Percentiles rank a stretch among this genome's conserved stretches.
phyloP scores from a whole-genome alignment of 2,329 filamentous ascomycete species.

The Cladosporium colombiae region DNA sequence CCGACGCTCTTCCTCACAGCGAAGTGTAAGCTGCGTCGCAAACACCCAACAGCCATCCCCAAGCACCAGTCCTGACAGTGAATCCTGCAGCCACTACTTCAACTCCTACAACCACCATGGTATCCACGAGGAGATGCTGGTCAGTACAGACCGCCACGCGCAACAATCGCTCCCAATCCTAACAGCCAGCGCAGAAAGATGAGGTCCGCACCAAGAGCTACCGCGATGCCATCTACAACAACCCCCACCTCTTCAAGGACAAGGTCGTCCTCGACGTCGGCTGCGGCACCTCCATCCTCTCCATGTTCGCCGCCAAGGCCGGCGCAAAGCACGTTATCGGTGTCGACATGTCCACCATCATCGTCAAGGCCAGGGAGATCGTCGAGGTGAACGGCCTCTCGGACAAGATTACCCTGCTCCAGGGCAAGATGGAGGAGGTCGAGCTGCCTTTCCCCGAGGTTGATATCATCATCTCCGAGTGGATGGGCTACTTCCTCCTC shows the following conservation, averaged over 20 bases:
- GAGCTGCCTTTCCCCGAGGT: constrained; percentile 90
- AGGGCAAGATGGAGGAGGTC: constrained; percentile 99
- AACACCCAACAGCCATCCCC: constrained; percentile 54
- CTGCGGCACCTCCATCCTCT: constrained; percentile 95
- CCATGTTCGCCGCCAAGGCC: constrained; percentile 97
- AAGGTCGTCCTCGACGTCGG: constrained; percentile 95
- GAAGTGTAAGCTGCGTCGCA: constrained; percentile 94
- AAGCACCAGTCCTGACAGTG: constrained; percentile 3
- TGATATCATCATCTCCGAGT: constrained; percentile 99
- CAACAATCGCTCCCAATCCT: constrained; percentile 16
- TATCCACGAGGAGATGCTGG: constrained; percentile 99
- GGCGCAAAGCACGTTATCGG: constrained; percentile 98
- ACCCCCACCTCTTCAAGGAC: constrained; percentile 89
- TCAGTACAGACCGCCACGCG: constrained; percentile 53
- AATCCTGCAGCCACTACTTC: constrained; percentile 40
- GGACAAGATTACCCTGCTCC: constrained; percentile 94
- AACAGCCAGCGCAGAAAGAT: constrained; percentile 70
- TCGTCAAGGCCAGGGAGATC: constrained; percentile 96
- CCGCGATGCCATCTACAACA: constrained; percentile 96
- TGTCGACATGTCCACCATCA: constrained; percentile 99
- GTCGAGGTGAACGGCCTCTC: constrained; percentile 88
- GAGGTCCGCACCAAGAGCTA: constrained; percentile 96
- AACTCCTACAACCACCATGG: constrained; percentile 96
- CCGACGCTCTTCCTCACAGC: constrained; percentile 71
- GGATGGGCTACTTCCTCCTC: constrained; percentile 99